Evolutionary conservation across 352 stramenopile species (phyloP), one percentile per base, ranked within the genome.

Genomic region (Globisporangium spiculum): DNA sequence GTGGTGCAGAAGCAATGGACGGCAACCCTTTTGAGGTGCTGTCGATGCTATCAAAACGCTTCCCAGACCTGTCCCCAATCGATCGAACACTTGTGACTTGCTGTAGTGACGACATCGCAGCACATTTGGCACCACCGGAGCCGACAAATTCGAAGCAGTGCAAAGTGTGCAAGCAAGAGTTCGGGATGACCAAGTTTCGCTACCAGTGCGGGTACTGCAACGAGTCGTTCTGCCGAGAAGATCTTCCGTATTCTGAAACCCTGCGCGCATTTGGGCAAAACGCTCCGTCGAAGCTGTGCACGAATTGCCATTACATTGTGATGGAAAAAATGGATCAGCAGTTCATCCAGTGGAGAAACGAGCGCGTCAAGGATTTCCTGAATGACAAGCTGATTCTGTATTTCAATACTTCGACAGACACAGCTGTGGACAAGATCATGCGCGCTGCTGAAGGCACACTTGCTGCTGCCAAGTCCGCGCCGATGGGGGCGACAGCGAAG

Each of bases 121-220:
- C 75, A 22, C 76, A 79, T 67, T 61, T 92, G 48, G 78, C 75
- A 14, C 84, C 86, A 24, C 86, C 86, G n/a, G 88, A 94, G 56
- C 69, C 83, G 26, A 87, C 69, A 0, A 78, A 79, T 36, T 79
- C 74, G 0, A 91, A 91, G 44, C 63, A 78, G 9, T 96, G 88
- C 74, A 93, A 90, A 52, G 69, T 74, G 44, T 96, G 88, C 75
- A 68, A 76, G 1, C 65, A 86, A 0, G 79, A 90, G 59, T 96
- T 96, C 65, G 86, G 86, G 10, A 77, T 96, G 67, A 92, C 83
- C 5, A 93, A 92, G 70, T 96, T 94, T 34, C 79, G 86, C 0
- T 96, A 94, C 60, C 77, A 90, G 59, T 96, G 86, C 63, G 87
- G 88, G 1, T 94, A 94, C 71, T 94, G 88, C 67, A 83, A 72